Conservation (phyloP, 2,329 filamentous ascomycete species). For the Catunica adiposa region DNA sequence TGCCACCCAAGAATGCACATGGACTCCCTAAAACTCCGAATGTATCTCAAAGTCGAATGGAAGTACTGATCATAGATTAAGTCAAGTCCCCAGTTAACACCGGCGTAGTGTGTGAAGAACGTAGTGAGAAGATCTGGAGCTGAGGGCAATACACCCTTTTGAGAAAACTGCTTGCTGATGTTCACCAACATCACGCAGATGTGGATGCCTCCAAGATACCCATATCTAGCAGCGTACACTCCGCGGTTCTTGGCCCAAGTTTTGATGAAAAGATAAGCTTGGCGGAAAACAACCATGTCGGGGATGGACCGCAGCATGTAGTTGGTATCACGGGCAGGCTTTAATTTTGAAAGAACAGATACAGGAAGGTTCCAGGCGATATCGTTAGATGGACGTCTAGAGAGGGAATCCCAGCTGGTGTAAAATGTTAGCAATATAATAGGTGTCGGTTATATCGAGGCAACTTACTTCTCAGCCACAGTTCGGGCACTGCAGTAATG, state of each 20-base stretch:
- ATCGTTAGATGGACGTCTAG: constrained; percentile 33
- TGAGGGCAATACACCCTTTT: constrained; percentile 23
- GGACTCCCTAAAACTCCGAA: constrained; percentile 39
- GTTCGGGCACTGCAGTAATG: constrained; percentile 47
- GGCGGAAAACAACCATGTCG: constrained; percentile 38
- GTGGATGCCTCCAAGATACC: constrained; percentile 48
- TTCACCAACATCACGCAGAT: constrained; percentile 44
- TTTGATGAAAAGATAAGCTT: constrained; percentile 43
- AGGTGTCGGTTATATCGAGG: not conserved
- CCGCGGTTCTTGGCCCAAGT: constrained; percentile 45
- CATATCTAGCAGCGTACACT: constrained; percentile 48
- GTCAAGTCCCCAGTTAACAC: constrained; percentile 39
- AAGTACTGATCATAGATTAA: constrained; percentile 45
- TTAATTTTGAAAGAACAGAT: constrained; percentile 43
- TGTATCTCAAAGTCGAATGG: constrained; percentile 33
- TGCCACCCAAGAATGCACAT: constrained; percentile 48
- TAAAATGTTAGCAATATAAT: constrained; percentile 3
- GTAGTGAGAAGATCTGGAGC: constrained; percentile 36
- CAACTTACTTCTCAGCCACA: constrained; percentile 31
- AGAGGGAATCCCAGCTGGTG: constrained; percentile 29
- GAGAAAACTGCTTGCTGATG: constrained; percentile 38
- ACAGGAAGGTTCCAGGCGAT: constrained; percentile 38
- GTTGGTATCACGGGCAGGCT: constrained; percentile 44
- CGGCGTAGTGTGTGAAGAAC: constrained; percentile 48
- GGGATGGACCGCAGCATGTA: constrained; percentile 45